These are phyloP conservation scores for Fagus crenata DNA, from an alignment of 306 rosid genomes.

Conservation along the genomic window DNA sequence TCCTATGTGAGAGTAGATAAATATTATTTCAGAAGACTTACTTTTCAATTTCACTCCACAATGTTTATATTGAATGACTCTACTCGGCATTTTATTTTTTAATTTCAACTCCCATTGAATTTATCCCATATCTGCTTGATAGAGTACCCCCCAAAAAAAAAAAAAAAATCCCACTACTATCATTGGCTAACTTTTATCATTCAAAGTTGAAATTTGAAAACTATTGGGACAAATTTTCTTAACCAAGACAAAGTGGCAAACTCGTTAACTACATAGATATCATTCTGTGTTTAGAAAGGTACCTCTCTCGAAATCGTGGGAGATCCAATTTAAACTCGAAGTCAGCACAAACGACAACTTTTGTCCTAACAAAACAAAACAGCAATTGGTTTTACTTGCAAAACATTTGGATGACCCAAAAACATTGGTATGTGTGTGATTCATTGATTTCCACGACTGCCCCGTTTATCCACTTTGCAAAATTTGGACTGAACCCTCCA, in stretches of 20 bases:
- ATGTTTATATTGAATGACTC: no score
- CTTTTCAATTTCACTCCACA: no score
- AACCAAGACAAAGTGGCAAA: background rate
- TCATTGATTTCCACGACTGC: slow-evolving; percentile 41
- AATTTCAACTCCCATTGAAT: no score
- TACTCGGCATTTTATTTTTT: no score
- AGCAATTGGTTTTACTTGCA: background rate
- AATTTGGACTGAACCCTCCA: background rate
- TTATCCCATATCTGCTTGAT: no score
- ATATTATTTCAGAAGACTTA: no score
- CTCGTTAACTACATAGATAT: background rate
- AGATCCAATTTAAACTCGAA: background rate
- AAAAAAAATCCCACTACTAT: no score
- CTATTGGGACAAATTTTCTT: background rate
- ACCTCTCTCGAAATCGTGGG: background rate
- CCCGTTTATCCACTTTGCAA: slow-evolving; percentile 12
- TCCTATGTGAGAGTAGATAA: no score
- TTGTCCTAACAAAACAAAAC: background rate
- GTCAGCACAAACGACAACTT: background rate
- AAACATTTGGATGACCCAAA: slow-evolving; percentile 26
- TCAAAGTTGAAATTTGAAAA: background rate
- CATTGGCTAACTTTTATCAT: background rate
- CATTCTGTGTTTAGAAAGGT: background rate
- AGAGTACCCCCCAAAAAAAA: no score
- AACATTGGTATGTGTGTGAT: slow-evolving; percentile 9